phyloP scores from a whole-genome alignment of 129 eudicot genomes.

The Lonicera japonica region DNA sequence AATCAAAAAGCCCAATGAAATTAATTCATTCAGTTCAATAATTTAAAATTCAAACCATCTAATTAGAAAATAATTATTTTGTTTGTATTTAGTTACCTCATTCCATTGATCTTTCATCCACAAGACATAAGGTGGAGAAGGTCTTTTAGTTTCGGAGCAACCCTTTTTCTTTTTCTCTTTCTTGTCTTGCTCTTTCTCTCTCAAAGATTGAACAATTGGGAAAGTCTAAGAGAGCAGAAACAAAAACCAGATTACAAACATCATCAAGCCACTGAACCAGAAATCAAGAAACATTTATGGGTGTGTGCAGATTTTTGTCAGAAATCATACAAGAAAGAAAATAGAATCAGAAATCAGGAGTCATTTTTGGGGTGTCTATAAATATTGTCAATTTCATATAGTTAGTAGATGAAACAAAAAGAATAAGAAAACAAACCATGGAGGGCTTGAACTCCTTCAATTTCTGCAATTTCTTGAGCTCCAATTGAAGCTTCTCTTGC shows the following conservation, averaged over 20 bases:
- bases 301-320: no score
- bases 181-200: slow-evolving; percentile 66
- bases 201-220: slow-evolving; percentile 41
- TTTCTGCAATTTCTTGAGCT: slow-evolving; percentile 88
- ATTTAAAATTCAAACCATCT: not conserved
- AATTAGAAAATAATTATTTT: not conserved
- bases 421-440: slow-evolving; percentile 37
- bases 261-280: not conserved
- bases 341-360: not conserved
- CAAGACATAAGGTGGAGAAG: slow-evolving; percentile 72
- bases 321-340: not conserved
- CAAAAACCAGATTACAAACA: not conserved
- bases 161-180: slow-evolving; percentile 67
- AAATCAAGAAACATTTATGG: not conserved
- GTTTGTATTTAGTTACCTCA: slow-evolving; percentile 38
- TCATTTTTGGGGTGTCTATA: not conserved
- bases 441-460: slow-evolving; percentile 85
- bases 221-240: slow-evolving; percentile 31
- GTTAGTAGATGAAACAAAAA: no score
- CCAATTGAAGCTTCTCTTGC: slow-evolving; percentile 74
- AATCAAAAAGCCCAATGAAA: not conserved
- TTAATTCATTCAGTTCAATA: not conserved
- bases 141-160: slow-evolving; percentile 47
- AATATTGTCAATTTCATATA: not conserved
- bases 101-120: slow-evolving; percentile 93